Evolutionary conservation across 2,329 filamentous ascomycete species (phyloP).

Genomic region (Colletotrichum lini): DNA sequence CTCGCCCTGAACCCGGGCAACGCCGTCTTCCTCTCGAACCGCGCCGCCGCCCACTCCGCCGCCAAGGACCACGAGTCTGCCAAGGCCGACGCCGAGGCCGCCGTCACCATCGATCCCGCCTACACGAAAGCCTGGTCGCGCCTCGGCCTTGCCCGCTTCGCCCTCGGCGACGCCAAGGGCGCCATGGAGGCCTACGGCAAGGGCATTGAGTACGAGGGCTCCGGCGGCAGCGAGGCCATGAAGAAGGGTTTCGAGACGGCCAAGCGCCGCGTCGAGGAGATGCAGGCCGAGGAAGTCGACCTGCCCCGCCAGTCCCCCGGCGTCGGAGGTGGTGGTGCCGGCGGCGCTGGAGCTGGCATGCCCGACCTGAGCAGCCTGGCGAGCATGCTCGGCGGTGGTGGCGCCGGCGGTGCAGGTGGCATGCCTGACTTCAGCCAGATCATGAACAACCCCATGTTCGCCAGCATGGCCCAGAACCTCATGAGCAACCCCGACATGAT

Average conservation of each 20-base stretch:
- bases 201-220: constrained; percentile 95
- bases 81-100: constrained; percentile 89
- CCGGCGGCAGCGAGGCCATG: constrained; percentile 96
- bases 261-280: constrained; percentile 87
- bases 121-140: constrained; percentile 99
- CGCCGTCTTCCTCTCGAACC: constrained; percentile 97
- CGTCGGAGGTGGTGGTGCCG: constrained; percentile 51
- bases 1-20: constrained; percentile 86
- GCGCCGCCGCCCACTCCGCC: constrained; percentile 92
- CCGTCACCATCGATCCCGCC: constrained; percentile 87
- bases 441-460: constrained; percentile 99
- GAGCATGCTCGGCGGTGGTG: constrained; percentile 78
- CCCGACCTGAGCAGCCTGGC: constrained; percentile 80
- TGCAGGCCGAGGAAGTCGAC: constrained; percentile 69
- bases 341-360: constrained; percentile 72
- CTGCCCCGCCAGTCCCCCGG: constrained; percentile 55
- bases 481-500: constrained; percentile 98
- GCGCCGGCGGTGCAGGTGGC: constrained; percentile 73
- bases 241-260: constrained; percentile 97
- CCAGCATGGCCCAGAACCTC: constrained; percentile 94
- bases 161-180: constrained; percentile 89
- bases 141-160: constrained; percentile 91
- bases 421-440: constrained; percentile 91
- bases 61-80: constrained; percentile 88
- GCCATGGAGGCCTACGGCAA: constrained; percentile 95